Evolutionary conservation across 129 eudicot species (phyloP).

Genomic region (Artemisia annua): DNA sequence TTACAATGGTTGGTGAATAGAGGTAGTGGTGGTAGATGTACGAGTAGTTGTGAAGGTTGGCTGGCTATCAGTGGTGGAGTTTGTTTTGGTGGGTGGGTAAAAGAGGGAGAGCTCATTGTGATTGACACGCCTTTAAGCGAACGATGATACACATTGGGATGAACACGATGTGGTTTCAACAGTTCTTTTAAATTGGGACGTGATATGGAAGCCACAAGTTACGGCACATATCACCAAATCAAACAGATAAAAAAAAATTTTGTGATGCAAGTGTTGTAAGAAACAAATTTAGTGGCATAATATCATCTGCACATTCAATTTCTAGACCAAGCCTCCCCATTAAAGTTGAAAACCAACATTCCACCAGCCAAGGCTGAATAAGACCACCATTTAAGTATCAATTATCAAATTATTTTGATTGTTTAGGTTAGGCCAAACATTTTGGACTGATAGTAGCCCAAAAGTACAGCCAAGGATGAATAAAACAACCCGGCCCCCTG

Average conservation of each 20-base stretch:
- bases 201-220: no score
- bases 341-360: slow-evolving; percentile 8
- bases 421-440: background rate
- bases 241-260: no score
- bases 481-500: background rate
- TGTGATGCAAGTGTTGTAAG: no score
- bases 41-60: slow-evolving; percentile 4
- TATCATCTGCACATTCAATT: no score
- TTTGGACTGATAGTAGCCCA: background rate
- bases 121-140: background rate
- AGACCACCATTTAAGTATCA: no score
- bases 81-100: slow-evolving; percentile 9
- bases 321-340: no score
- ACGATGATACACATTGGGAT: background rate
- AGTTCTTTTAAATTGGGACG: no score
- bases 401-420: background rate
- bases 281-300: no score
- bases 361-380: background rate
- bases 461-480: background rate
- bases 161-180: background rate
- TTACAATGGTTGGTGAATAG: background rate
- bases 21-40: slow-evolving; percentile 3
- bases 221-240: no score
- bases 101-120: background rate
- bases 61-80: slow-evolving; percentile 1